Evolutionary conservation across 2,329 filamentous ascomycete genomes (phyloP).

Genomic region (Colletotrichum brevisporum): DNA sequence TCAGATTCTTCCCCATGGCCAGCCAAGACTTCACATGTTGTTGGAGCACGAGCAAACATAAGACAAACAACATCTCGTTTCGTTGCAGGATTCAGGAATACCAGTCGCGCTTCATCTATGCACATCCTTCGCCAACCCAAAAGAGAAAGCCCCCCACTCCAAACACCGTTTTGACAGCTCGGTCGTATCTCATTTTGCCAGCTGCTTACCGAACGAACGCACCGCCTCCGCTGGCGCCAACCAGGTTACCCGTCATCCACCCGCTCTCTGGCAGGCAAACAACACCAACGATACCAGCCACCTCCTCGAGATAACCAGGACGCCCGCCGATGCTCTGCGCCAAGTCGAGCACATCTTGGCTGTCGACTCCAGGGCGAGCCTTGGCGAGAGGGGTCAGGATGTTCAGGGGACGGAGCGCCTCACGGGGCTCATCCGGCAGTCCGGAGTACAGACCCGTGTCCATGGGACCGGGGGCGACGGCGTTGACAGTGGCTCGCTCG

Average conservation of each 20-base stretch:
- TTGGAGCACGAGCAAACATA: too few relatives aligned
- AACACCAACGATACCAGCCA: conserved; percentile 80
- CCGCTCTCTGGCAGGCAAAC: conserved; percentile 75
- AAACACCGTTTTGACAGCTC: conserved; percentile 1
- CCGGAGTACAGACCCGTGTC: conserved; percentile 60
- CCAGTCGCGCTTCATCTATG: not conserved
- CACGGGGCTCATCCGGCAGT: conserved; percentile 65
- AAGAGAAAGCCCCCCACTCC: conserved; percentile 5
- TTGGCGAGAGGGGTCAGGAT: conserved; percentile 63
- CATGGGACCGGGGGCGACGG: conserved; percentile 68
- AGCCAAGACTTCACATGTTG: too few relatives aligned
- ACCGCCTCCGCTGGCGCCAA: conserved; percentile 75
- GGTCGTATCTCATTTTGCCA: not conserved
- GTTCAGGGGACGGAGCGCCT: conserved; percentile 54
- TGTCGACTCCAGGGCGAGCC: conserved; percentile 43
- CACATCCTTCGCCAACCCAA: not conserved
- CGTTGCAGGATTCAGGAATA: too few relatives aligned
- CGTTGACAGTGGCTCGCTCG: conserved; percentile 67
- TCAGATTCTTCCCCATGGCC: not conserved
- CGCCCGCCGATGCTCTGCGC: conserved; percentile 66
- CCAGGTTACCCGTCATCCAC: conserved; percentile 79
- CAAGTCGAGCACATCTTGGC: conserved; percentile 47
- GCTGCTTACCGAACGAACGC: conserved; percentile 31
- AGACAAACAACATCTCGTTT: too few relatives aligned
- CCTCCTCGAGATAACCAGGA: conserved; percentile 74